Base-by-base conservation (phyloP, 2,329 filamentous ascomycete species). In the Cordyceps tenuipes region DNA sequence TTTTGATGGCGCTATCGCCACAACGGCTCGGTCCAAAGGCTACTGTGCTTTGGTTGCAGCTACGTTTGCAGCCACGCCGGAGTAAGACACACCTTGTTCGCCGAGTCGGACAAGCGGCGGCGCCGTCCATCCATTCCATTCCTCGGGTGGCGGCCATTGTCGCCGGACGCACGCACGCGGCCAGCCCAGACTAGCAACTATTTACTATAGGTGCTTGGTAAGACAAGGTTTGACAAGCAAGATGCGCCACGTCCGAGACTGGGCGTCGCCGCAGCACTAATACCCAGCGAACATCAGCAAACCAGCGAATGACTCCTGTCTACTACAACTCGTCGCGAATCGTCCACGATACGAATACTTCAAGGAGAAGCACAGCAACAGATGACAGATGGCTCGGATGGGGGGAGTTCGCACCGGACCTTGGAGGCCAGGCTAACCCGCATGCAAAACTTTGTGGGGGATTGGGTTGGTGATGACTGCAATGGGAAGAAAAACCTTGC, bases 101-200 rank as follows among this genome's bases (percentile, higher is more conserved):
- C 57, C 57, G 57, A 52, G 29, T 59, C 57, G 57, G 57, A 13
- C 23, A 26, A 39, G 48, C 41, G 36, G 46, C 49, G 48, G 57
- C 57, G 57, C 57, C 48, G 48, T 52, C 10, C n/a, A 36, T 34
- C 12, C 26, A 44, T 51, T 43, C 23, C 23, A 23, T 23, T 23
- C 23, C 23, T 52, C 47, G 57, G 57, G 57, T 46, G 57, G 57
- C 57, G 57, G 48, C 49, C 29, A 51, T 58, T 58, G 10, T 57
- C 31, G 23, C 57, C 57, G 57, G 57, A 47, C 57, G 57, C 57
- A 53, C 36, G 39, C 57, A 53, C 36, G 39, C 57, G 47, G 48
- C 48, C 57, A 52, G 41, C 55, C 43, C 26, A 29, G 29, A 29
- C 39, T 21, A 15, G 13, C 17, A 39, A 21, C 9, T 12, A n/a